Evolutionary conservation across 176 grass and related monocot species (phyloP), one percentile per base, ranked within the genome.

Genomic region (Carex littledalei): DNA sequence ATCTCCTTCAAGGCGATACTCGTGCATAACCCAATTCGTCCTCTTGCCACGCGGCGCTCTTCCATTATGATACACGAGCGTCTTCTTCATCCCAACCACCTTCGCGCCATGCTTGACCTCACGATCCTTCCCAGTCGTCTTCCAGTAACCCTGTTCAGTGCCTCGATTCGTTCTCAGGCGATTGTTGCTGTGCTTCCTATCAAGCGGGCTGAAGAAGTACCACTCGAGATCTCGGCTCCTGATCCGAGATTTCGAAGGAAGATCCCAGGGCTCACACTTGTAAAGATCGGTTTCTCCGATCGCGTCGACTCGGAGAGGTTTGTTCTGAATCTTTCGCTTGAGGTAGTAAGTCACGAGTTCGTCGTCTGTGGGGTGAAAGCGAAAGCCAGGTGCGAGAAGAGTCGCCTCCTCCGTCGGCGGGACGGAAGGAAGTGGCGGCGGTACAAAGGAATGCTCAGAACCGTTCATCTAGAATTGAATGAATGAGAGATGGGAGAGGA

Each of bases 11-110:
- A 98, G 91, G 67, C 95, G 95, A 65, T 98, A 98, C 88, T 98
- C 95, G 71, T 98, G 95, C 95, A 98, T 98, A 69, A 95, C 93
- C 95, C 95, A 98, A 87, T 98, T 98, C 47, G 95, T 95, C 63
- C 95, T 90, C 83, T 93, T 87, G 39, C 95, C 95, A 53, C 86
- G 90, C 1, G 95, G 91, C 3, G 95, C 95, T 50, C 95, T 88
- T 0, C 95, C 95, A 5, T 85, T 84, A 80, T 98, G 95, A 83
- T 90, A 98, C 50, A 98, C 95, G 58, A 98, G 92, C 32, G 95
- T 98, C 85, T 95, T 98, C 89, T 98, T 98, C 93, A 98, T 95
- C 47, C 95, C 95, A 0, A 93, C 95, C 20, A 93, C 8, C 43
- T 81, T 80, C 6, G 62, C 7, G 0, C 91, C 91, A 20, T 92